Base-by-base conservation (phyloP, 1,284 basidiomycete genomes). In the Amylostereum chailletii region DNA sequence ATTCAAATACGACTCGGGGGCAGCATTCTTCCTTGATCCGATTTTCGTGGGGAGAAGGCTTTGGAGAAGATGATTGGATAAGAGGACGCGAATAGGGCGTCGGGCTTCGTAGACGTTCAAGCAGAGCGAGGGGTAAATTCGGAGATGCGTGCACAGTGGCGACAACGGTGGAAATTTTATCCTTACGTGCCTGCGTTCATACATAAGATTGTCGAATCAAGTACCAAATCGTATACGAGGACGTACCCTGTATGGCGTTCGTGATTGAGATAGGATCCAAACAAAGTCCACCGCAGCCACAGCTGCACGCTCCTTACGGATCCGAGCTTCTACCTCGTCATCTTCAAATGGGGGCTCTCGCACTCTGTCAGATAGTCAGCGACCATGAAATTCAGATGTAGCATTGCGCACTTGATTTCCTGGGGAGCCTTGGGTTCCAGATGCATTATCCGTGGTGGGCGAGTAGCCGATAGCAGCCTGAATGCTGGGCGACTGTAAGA, bases 301-400 rank as follows among this genome's bases (percentile, higher is more conserved):
- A 9, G 51, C 54, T 0, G 65, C 65, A 9, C 58, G 62, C 3
- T 55, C 41, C 4, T 53, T 55, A 30, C 67, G 57, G 2, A 52
- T 38, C 34, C 55, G 48, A 4, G 64, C 65, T 41, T 65, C 62
- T 10, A 47, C 48, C 7, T 58, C 56, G 8, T 61, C 58, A 42
- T 69, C 67, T 50, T 66, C 67, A 11, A 49, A 57, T 6, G 60
- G 45, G 11, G 62, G 65, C 34, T 62, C 64, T 29, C 57, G 45
- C 2, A 56, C 48, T 41, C 65, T 68, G 48, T 19, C 5, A 6
- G 11, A 19, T 31, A 46, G 47, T 7, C 8, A 42, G 45, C 19
- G 19, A 34, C 4, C 31, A 42, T 51, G 10, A 11, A 9, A 46
- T 32, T 47, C 34, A 30, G 10, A 1, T 34, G n/a, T 40, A 11